Evolutionary conservation across 2,329 filamentous ascomycete species (phyloP).

Genomic region (Penicillium sumatraense): DNA sequence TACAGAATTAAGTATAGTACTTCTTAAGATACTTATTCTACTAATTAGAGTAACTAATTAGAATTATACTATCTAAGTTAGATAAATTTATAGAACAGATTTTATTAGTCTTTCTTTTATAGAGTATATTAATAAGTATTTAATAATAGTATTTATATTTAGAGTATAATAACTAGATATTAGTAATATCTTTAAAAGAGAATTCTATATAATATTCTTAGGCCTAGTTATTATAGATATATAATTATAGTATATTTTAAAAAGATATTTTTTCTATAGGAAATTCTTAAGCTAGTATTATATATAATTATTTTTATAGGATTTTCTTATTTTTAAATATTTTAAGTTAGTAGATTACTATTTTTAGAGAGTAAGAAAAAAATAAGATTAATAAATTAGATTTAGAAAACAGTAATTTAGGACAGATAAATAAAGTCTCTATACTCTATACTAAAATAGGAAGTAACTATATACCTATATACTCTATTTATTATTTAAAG

Average conservation of each 20-base stretch:
- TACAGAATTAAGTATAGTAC: not conserved
- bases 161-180: not conserved
- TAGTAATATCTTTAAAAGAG: not conserved
- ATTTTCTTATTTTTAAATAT: too few species aligned
- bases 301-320: too few species aligned
- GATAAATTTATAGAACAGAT: not conserved
- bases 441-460: too few species aligned
- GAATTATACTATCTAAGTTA: not conserved
- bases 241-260: not conserved
- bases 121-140: not conserved
- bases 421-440: too few species aligned
- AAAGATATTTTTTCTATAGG: not conserved
- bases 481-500: too few species aligned
- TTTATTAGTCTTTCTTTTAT: not conserved
- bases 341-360: too few species aligned
- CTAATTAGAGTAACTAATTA: not conserved
- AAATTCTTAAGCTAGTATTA: too few species aligned
- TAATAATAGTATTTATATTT: not conserved
- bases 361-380: too few species aligned
- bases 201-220: not conserved
- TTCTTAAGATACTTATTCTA: not conserved
- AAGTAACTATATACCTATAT: too few species aligned
- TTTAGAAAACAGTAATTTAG: too few species aligned
- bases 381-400: too few species aligned
- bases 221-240: not conserved